These are phyloP conservation scores for Mycena olivaceomarginata DNA, from an alignment of 768 basidiomycete species.

Conservation along the genomic window DNA sequence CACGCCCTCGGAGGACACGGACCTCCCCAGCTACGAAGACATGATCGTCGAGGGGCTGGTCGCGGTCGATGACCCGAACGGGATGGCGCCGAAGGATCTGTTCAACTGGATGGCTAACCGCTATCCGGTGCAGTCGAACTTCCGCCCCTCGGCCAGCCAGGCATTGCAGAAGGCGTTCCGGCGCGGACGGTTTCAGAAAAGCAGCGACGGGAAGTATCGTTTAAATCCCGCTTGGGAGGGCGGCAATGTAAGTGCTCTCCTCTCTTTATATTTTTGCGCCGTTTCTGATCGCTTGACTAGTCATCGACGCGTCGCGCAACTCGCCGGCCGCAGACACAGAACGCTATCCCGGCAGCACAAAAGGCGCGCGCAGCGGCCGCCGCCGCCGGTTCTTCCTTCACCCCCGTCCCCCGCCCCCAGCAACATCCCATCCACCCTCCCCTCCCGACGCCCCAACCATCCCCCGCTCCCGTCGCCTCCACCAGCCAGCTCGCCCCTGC, in stretches of 20 bases:
- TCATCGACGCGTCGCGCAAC: slow-evolving; percentile 84
- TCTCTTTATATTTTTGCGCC: slow-evolving; percentile 8
- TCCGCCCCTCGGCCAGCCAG: slow-evolving; percentile 92
- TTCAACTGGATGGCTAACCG: slow-evolving; percentile 90
- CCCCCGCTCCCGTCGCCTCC: neutral
- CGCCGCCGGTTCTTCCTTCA: slow-evolving; percentile 29
- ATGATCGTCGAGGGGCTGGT: slow-evolving; percentile 91
- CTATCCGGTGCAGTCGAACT: slow-evolving; percentile 92
- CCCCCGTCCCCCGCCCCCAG: slow-evolving; percentile 25
- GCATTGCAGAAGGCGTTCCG: slow-evolving; percentile 92
- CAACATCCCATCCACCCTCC: slow-evolving; percentile 16
- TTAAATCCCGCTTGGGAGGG: slow-evolving; percentile 89
- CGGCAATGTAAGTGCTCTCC: slow-evolving; percentile 75
- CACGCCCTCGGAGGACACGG: slow-evolving; percentile 55
- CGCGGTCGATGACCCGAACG: slow-evolving; percentile 82
- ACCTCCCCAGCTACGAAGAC: slow-evolving; percentile 92
- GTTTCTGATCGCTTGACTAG: slow-evolving; percentile 58
- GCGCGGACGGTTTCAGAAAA: slow-evolving; percentile 88
- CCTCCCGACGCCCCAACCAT: neutral
- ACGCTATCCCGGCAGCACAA: slow-evolving; percentile 13
- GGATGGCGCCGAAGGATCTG: slow-evolving; percentile 87
- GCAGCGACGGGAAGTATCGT: slow-evolving; percentile 82
- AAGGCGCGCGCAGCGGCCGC: slow-evolving; percentile 47
- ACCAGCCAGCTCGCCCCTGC: neutral
- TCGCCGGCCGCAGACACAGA: slow-evolving; percentile 83